A percentile compares a stretch with the other conserved stretches of the same genome.
These are phyloP conservation scores for Casuarina equisetifolia DNA, from an alignment of 306 rosid species.

Conservation along the genomic window DNA sequence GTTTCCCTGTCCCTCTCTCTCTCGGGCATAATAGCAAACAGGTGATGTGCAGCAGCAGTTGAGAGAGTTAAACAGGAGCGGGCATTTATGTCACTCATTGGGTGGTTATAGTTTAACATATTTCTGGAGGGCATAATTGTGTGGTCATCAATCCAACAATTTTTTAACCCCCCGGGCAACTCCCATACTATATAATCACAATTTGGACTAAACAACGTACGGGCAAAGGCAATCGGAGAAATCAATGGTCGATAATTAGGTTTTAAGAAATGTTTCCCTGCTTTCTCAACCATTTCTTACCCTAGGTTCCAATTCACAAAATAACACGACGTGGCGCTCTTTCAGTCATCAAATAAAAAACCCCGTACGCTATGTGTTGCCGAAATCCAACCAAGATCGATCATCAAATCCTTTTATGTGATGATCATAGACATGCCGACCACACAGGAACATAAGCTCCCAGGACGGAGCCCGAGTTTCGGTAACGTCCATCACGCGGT, in stretches of 20 bases:
- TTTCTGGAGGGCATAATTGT: conserved; percentile 32
- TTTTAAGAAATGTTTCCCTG: neutral
- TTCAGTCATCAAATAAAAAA: too few relatives aligned
- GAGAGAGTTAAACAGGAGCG: conserved; percentile 11
- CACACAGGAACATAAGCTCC: neutral
- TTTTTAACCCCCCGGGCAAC: neutral
- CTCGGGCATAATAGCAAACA: conserved; percentile 40
- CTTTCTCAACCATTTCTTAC: neutral
- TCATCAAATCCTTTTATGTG: too few relatives aligned
- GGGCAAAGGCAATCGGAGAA: too few relatives aligned
- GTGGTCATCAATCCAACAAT: conserved; percentile 33
- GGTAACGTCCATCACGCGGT: too few relatives aligned
- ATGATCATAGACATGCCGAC: neutral
- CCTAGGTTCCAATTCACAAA: neutral
- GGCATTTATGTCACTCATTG: conserved; percentile 32
- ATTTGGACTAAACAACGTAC: neutral
- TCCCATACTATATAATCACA: neutral
- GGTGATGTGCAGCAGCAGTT: conserved; percentile 26
- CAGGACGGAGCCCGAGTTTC: neutral
- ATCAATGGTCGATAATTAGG: neutral
- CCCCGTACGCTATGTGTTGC: too few relatives aligned
- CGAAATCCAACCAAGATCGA: too few relatives aligned
- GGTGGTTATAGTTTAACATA: conserved; percentile 37
- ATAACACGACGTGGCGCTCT: neutral
- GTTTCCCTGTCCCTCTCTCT: conserved; percentile 3